These are phyloP conservation scores for Monosporascus sp. DNA, from an alignment of 2,329 filamentous ascomycete genomes.

Conservation along the genomic window DNA sequence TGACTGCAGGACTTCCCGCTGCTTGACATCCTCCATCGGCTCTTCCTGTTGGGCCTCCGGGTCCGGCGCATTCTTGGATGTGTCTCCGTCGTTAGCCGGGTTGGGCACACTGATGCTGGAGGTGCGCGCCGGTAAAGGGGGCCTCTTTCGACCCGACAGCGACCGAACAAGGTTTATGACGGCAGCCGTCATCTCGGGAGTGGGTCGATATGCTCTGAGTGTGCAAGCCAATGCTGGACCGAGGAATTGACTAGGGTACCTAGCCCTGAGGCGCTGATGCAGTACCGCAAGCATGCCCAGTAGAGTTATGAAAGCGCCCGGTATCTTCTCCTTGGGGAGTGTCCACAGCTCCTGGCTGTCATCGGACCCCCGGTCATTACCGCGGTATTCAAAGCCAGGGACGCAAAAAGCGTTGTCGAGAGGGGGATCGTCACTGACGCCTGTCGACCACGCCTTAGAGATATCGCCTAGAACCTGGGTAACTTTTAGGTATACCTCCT, in stretches of 20 bases:
- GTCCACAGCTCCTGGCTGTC: constrained; percentile 10
- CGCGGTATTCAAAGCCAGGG: constrained; percentile 13
- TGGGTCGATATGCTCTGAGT: constrained; percentile 58
- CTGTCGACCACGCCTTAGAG: constrained; percentile 32
- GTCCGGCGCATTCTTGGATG: constrained; percentile 53
- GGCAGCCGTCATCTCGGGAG: constrained; percentile 62
- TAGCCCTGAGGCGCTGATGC: constrained; percentile 69
- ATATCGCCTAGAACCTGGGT: constrained; percentile 64
- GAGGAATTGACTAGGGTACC: constrained; percentile 72
- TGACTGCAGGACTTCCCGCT: constrained; percentile 61
- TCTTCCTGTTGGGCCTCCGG: constrained; percentile 52
- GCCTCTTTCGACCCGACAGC: constrained; percentile 61
- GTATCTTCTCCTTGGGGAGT: constrained; percentile 18
- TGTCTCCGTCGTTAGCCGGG: constrained; percentile 48
- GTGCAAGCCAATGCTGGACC: constrained; percentile 71
- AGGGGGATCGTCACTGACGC: constrained; percentile 34
- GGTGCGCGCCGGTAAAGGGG: constrained; percentile 52
- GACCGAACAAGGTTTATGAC: constrained; percentile 67
- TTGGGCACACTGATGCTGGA: constrained; percentile 53
- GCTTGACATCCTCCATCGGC: constrained; percentile 54
- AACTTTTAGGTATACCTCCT: constrained; percentile 76
- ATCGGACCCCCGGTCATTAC: constrained; percentile 17
- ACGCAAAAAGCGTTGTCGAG: constrained; percentile 33
- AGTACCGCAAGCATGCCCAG: constrained; percentile 68
- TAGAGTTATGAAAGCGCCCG: constrained; percentile 59